Evolutionary conservation across 2,329 filamentous ascomycete species (phyloP), one percentile per base, ranked within the genome.

Genomic region (Hirsutella minnesotensis): DNA sequence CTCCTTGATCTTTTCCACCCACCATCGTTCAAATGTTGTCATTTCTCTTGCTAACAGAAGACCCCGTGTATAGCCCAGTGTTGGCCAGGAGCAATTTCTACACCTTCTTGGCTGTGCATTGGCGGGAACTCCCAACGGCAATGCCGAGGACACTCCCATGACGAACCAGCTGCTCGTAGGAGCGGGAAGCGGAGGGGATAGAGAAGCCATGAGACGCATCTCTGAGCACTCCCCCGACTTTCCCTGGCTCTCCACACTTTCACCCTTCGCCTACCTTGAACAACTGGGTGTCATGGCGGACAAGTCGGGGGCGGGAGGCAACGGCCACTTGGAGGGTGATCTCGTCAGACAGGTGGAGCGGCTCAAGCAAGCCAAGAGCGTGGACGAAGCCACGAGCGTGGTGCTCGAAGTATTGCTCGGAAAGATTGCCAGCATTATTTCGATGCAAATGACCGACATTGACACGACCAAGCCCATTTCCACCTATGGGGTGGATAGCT

Each of bases 401-500:
- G 40, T 36, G 3, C 40, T 29, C 15, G 13, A 36, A 4, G 29
- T 41, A 7, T 16, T 41, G 9, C 31, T 41, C 2, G 19, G 31
- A 1, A 16, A 16, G 9, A 41, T 41, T 15, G 16, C 40, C n/a
- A 29, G 12, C 15, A 37, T 36, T 22, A 22, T 37, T 18, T 37
- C 31, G 21, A 22, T 41, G 10, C 21, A 31, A 9, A 20, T 35
- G 5, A 15, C 31, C 12, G 33, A 41, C 40, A 41, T 41, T 22
- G n/a, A 41, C 33, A 37, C 33, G 10, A 9, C 31, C 33, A 41
- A 37, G 31, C 40, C 40, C 20, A 21, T 41, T 9, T 21, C 35
- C 20, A 27, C 40, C 5, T 41, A 41, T 33, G 40, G 40, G 21
- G 40, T 41, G 20, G 40, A 41, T 21, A 41, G 31, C 5, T 21